Base-by-base conservation (phyloP, 225 moss, liverwort and hornwort genomes). In the Climacium dendroides region DNA sequence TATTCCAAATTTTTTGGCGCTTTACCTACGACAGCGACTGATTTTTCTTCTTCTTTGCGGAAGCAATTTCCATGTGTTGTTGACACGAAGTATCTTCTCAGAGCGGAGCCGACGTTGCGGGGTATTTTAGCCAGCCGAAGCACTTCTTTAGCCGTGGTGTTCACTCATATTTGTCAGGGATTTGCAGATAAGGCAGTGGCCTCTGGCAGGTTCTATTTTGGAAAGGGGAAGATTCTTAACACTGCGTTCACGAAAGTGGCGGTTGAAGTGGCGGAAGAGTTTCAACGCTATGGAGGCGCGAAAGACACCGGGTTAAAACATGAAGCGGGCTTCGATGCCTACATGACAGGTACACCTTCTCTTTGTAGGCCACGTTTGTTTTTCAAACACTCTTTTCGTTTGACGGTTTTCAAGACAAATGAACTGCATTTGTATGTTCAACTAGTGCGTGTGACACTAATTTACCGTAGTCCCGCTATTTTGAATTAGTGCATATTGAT, bases 21-120 rank as follows among this genome's bases (percentile, higher is more conserved):
- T 59, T 84, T 97, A 11, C 97, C 97, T 74, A 64, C 93, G 32
- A 93, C 81, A 80, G 79, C 93, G 28, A 89, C 81, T 12, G 89
- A 80, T 19, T 96, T 97, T 87, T 94, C 96, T 53, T 81, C 94
- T 48, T 95, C 96, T 29, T 54, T 97, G 61, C 93, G 67, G 54
- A 79, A 75, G 57, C 92, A 88, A 79, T 95, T 97, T 74, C 95
- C 97, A 30, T 97, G 97, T 79, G 61, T 97, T 77, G 69, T 97
- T 84, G 97, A 97, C 73, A 97, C 97, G 6, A 97, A 97, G 78
- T 97, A 96, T 74, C 90, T 97, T 47, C 90, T 96, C n/a, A 89
- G 95, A 88, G 89, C 93, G 59, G 95, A 96, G 84, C 97, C 97
- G 20, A 92, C 95, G 63, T 89, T 97, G 77, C 92, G 93, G 43